These are phyloP conservation scores for Malus sieversii DNA, from an alignment of 306 rosid genomes.

Conservation along the genomic window DNA sequence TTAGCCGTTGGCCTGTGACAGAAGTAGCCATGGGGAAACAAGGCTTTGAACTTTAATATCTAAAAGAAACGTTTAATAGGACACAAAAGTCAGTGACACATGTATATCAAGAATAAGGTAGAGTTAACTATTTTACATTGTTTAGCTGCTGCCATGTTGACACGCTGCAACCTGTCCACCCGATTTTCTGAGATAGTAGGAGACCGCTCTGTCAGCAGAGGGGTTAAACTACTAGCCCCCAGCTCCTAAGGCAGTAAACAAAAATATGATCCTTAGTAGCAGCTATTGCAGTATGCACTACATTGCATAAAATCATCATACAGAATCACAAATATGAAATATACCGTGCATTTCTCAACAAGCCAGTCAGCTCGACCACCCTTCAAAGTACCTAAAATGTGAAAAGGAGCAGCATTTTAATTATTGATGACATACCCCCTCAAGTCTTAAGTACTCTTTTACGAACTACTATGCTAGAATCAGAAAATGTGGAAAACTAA, in stretches of 20 bases:
- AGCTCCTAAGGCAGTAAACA: slow-evolving; percentile 55
- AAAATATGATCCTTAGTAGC: slow-evolving; percentile 6
- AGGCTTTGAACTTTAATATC: background rate
- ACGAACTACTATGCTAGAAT: background rate
- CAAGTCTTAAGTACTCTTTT: slow-evolving; percentile 7
- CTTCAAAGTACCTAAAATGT: slow-evolving; percentile 76
- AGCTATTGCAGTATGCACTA: background rate
- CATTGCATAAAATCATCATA: slow-evolving; percentile 11
- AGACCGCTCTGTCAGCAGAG: slow-evolving; percentile 84
- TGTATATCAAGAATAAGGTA: background rate
- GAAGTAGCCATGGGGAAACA: slow-evolving; percentile 9
- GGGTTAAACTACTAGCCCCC: slow-evolving; percentile 85
- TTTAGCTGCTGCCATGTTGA: slow-evolving; percentile 83
- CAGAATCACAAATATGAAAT: slow-evolving; percentile 8
- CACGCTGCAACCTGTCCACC: slow-evolving; percentile 71
- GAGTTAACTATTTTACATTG: slow-evolving; percentile 44
- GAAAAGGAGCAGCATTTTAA: slow-evolving; percentile 14
- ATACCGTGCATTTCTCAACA: slow-evolving; percentile 89
- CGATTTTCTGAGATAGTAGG: slow-evolving; percentile 66
- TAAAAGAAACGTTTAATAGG: slow-evolving; percentile 2
- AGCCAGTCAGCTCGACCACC: slow-evolving; percentile 98
- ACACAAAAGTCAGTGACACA: background rate
- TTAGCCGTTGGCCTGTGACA: slow-evolving; percentile 71
- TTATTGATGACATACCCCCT: slow-evolving; percentile 1
- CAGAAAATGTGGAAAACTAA: slow-evolving; percentile 22